Conservation (phyloP, 2,329 filamentous ascomycete species). For the Aureobasidium mangrovei region DNA sequence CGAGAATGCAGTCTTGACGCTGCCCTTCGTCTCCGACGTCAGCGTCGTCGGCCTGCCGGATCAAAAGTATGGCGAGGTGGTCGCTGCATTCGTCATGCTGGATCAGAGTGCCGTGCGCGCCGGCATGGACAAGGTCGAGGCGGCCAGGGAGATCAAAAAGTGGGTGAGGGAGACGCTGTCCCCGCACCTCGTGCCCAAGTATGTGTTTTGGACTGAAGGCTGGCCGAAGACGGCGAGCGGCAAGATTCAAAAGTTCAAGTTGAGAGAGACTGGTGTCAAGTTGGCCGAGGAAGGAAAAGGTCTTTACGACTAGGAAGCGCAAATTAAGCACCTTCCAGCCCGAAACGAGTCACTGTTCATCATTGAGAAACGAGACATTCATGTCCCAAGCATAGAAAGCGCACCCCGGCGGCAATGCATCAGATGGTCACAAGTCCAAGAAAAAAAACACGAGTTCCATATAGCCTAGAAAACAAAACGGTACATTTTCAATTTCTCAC, state of each 20-base stretch:
- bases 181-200: constrained; percentile 72
- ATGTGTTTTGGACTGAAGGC: constrained; percentile 78
- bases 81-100: constrained; percentile 72
- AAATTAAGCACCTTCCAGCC: not conserved
- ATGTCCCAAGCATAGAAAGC: no score
- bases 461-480: no score
- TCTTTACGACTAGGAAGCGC: constrained; percentile 18
- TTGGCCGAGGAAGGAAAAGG: constrained; percentile 33
- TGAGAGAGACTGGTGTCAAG: constrained; percentile 57
- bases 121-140: constrained; percentile 20
- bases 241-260: constrained; percentile 91
- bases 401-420: no score
- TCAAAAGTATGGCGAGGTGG: constrained; percentile 73
- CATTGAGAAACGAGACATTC: no score
- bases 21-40: constrained; percentile 30
- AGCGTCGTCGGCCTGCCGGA: constrained; percentile 80
- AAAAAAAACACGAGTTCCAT: no score
- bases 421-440: no score
- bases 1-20: constrained; percentile 50
- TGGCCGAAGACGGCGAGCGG: constrained; percentile 93
- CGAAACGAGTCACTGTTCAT: no score
- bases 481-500: not conserved
- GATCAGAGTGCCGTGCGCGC: constrained; percentile 30
- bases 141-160: constrained; percentile 50
- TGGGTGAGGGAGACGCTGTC: constrained; percentile 66